A percentile compares a stretch with the other conserved stretches of the same genome.
phyloP scores from a whole-genome alignment of 805 yeast species.

The Scheffersomyces lignosus region DNA sequence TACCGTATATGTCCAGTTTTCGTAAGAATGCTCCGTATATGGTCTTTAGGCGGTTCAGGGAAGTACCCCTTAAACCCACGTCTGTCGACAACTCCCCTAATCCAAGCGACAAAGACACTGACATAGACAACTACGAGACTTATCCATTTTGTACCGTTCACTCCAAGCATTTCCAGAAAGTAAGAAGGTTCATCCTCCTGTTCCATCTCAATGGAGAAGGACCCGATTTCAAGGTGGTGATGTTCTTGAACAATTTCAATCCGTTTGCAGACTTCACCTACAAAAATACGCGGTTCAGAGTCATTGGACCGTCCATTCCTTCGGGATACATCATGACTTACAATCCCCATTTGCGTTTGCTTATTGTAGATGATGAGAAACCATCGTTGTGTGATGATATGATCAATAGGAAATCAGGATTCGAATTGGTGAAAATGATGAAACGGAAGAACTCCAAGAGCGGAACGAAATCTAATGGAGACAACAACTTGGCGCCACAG shows the following conservation, averaged over 20 bases:
- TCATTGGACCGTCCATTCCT: slow-evolving; percentile 35
- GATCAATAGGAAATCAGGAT: slow-evolving; percentile 28
- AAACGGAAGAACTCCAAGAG: slow-evolving; percentile 10
- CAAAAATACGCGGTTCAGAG: slow-evolving; percentile 36
- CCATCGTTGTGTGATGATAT: slow-evolving; percentile 38
- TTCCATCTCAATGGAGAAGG: slow-evolving; percentile 21
- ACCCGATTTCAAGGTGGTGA: slow-evolving; percentile 22
- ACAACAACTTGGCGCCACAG: background rate
- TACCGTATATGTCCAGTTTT: slow-evolving; percentile 37
- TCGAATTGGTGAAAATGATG: slow-evolving; percentile 20
- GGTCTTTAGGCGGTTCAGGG: slow-evolving; percentile 30
- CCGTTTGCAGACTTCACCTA: slow-evolving; percentile 42
- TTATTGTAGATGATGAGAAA: slow-evolving; percentile 32
- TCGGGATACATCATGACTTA: slow-evolving; percentile 28
- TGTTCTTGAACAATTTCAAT: slow-evolving; percentile 35
- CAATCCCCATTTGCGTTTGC: slow-evolving; percentile 33
- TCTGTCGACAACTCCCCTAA: slow-evolving; percentile 9
- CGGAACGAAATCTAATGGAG: background rate
- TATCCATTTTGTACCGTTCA: slow-evolving; percentile 34
- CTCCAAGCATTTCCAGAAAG: slow-evolving; percentile 24
- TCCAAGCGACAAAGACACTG: slow-evolving; percentile 9
- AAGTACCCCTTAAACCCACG: slow-evolving; percentile 25
- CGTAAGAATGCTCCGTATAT: slow-evolving; percentile 36
- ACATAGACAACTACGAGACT: slow-evolving; percentile 30
- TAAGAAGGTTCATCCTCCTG: slow-evolving; percentile 28